phyloP scores from a whole-genome alignment of 257 asterid genomes.

The Scutellaria galericulata region DNA sequence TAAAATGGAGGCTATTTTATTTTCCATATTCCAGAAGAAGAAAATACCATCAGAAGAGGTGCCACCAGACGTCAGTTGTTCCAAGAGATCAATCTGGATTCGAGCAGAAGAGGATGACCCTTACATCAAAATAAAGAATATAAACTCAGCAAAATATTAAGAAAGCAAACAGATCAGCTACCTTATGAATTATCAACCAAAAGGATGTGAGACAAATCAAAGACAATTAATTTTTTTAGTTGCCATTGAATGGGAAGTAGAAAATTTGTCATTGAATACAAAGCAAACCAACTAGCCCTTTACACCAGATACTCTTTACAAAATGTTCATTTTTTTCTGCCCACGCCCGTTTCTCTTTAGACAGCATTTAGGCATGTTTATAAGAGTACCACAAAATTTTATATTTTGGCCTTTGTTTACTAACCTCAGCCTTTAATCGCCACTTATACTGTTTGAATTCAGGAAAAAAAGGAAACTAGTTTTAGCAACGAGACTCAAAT shows the following conservation, averaged over 20 bases:
- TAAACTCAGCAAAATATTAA: conserved; percentile 3
- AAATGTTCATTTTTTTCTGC: not conserved
- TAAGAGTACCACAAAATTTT: not conserved
- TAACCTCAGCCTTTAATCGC: not conserved
- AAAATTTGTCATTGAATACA: not conserved
- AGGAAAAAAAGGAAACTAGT: too few species aligned
- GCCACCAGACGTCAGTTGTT: conserved; percentile 72
- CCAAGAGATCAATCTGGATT: conserved; percentile 77
- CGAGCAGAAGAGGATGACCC: conserved; percentile 76
- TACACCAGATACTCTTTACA: not conserved
- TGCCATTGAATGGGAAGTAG: not conserved
- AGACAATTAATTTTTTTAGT: not conserved
- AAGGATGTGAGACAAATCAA: not conserved
- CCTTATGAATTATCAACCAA: conserved; percentile 6
- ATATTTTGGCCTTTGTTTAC: not conserved
- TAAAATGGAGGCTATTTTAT: not conserved
- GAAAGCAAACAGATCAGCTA: not conserved
- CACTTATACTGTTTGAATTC: not conserved
- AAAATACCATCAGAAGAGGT: conserved; percentile 54
- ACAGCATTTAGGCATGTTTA: not conserved
- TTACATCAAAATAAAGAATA: conserved; percentile 30
- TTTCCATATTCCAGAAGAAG: not conserved
- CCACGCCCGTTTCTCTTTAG: not conserved
- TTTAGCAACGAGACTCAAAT: not conserved
- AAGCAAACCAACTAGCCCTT: not conserved